Evolutionary conservation across 352 stramenopile genomes (phyloP).

Genomic region (Phytophthora fragariaefolia): DNA sequence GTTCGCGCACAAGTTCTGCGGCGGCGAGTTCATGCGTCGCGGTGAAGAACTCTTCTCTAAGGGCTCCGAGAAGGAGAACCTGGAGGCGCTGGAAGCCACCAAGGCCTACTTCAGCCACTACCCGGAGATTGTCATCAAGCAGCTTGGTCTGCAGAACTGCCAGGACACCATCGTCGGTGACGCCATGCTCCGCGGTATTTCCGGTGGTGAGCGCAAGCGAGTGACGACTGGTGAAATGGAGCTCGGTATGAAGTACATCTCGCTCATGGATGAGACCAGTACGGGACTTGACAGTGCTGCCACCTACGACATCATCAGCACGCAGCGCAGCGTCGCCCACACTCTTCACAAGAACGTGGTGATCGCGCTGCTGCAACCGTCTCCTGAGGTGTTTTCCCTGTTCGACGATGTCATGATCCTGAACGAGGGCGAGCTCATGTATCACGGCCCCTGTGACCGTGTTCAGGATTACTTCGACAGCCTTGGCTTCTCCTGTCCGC

Average conservation of each 20-base stretch:
- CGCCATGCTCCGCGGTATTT: conserved; percentile 56
- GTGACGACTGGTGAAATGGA: conserved; percentile 86
- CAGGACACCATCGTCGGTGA: conserved; percentile 61
- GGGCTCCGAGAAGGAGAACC: conserved; percentile 10
- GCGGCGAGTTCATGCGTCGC: conserved; percentile 25
- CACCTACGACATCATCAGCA: conserved; percentile 40
- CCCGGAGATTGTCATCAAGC: conserved; percentile 41
- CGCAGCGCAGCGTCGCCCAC: conserved; percentile 30
- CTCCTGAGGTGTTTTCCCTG: conserved; percentile 88
- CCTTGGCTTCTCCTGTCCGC: conserved; percentile 41
- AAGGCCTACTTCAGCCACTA: conserved; percentile 22
- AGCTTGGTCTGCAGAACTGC: conserved; percentile 44
- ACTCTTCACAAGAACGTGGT: conserved; percentile 42
- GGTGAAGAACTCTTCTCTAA: conserved; percentile 32
- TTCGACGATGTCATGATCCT: conserved; percentile 71
- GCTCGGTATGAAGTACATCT: conserved; percentile 65
- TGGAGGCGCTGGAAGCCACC: conserved; percentile 15
- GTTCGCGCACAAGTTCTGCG: conserved; percentile 50
- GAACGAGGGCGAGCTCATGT: conserved; percentile 86
- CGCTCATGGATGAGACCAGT: conserved; percentile 91
- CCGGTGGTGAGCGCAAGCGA: conserved; percentile 67
- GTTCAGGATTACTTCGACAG: conserved; percentile 43
- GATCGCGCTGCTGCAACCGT: conserved; percentile 82
- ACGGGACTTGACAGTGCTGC: conserved; percentile 89
- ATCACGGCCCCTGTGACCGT: conserved; percentile 35